Evolutionary conservation across 2,329 filamentous ascomycete genomes (phyloP).

Genomic region (Fusarium goolgardi): DNA sequence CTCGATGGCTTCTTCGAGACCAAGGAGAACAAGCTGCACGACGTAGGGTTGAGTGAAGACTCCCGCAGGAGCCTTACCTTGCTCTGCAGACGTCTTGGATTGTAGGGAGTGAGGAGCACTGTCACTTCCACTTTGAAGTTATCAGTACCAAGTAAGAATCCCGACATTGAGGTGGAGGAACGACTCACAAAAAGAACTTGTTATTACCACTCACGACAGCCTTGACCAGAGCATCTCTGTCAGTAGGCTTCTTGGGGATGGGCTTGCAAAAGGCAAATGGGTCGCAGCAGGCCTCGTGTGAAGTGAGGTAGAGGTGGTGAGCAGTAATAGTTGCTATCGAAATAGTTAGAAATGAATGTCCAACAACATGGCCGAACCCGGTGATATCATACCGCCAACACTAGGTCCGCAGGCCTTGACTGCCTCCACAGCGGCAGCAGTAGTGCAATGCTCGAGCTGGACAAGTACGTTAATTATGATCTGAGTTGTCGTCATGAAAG

Average conservation of each 20-base stretch:
- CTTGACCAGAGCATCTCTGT: conserved; percentile 77
- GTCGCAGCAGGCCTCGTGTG: conserved; percentile 75
- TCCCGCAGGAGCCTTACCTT: conserved; percentile 72
- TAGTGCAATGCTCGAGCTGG: conserved; percentile 85
- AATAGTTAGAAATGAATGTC: conserved; percentile 2
- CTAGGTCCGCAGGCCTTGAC: conserved; percentile 81
- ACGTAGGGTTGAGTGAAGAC: conserved; percentile 84
- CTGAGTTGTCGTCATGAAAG: background rate
- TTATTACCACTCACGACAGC: conserved; percentile 68
- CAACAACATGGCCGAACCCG: background rate
- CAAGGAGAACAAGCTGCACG: conserved; percentile 70
- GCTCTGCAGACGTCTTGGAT: conserved; percentile 64
- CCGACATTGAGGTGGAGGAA: background rate
- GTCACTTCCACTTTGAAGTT: conserved; percentile 62
- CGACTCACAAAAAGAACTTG: conserved; percentile 78
- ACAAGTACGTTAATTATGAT: background rate
- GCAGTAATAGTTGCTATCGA: conserved; percentile 80
- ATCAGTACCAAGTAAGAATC: conserved; percentile 3
- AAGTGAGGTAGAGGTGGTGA: conserved; percentile 84
- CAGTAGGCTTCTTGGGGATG: conserved; percentile 78
- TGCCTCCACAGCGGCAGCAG: conserved; percentile 80
- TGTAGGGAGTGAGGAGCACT: conserved; percentile 71
- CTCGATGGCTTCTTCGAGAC: conserved; percentile 70
- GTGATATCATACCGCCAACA: conserved; percentile 66
- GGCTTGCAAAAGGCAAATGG: conserved; percentile 76